Base-by-base conservation (phyloP, 225 moss, liverwort and hornwort species). In the Polytrichum commune region DNA sequence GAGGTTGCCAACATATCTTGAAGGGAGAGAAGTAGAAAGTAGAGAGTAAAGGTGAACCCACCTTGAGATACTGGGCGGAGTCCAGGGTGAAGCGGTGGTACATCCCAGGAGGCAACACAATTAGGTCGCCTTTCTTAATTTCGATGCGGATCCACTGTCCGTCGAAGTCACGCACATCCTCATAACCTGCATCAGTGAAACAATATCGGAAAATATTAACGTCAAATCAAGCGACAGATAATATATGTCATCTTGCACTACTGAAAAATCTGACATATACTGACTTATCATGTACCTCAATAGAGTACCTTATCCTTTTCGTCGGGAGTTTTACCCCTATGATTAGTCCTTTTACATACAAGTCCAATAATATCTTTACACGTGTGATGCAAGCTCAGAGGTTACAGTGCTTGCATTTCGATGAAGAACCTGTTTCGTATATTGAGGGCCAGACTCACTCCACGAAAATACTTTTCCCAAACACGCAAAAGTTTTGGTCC, bases 21-120 rank as follows among this genome's bases (percentile, higher is more conserved):
- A 7, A 28, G 18, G 18, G 6, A 18, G 6, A 27, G 18, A 18
- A 65, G 7, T 30, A 20, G 22, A 9, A n/a, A 68, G 62, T 62
- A 33, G 1, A 65, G 30, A 35, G 35, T 35, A n/a, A 25, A 27
- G 65, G 19, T 9, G 2, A 46, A 46, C 29, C n/a, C 60, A 86
- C 91, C 86, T 88, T 86, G 66, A 88, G 80, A 54, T 80, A 86
- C 2, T 73, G 78, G n/a, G 83, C 54, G 64, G 71, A 73, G 29
- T 88, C 84, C 25, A 91, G 85, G 9, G 91, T 88, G 74, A 91
- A 91, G 29, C 88, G 88, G 75, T 88, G 90, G 68, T 91, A 91
- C 90, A 91, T 91, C 53, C 90, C 90, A 0, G 80, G 82, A 0
- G 90, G 90, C 58, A 91, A 53, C 53, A 91, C 88, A 53, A 91